phyloP scores from a whole-genome alignment of 2,329 filamentous ascomycete genomes.

The Drechmeria coniospora region DNA sequence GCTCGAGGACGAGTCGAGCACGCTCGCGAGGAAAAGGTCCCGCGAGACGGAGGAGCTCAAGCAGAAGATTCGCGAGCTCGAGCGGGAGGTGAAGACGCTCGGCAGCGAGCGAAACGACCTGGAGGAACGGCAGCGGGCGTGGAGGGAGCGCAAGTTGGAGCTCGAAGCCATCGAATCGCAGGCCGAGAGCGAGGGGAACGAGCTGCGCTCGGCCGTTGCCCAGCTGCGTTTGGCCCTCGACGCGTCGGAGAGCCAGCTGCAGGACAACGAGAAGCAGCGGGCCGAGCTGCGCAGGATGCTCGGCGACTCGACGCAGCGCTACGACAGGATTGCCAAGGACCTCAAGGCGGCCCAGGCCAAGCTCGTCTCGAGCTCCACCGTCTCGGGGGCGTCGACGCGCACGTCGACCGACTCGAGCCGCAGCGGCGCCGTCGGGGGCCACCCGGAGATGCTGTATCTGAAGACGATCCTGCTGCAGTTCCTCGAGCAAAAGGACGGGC shows the following conservation, averaged over 20 bases:
- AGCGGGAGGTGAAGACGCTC: constrained; percentile 57
- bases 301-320: constrained; percentile 60
- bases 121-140: constrained; percentile 56
- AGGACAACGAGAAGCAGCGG: constrained; percentile 72
- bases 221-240: constrained; percentile 70
- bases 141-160: constrained; percentile 58
- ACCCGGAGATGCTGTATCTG: constrained; percentile 47
- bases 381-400: constrained; percentile 26
- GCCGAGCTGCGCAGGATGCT: constrained; percentile 58
- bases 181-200: constrained; percentile 56
- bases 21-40: constrained; percentile 56
- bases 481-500: constrained; percentile 65
- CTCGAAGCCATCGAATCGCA: constrained; percentile 56
- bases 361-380: constrained; percentile 13
- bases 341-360: constrained; percentile 36
- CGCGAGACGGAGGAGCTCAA: constrained; percentile 81
- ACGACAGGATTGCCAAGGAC: constrained; percentile 67
- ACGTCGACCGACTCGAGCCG: constrained; percentile 22
- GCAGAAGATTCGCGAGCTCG: constrained; percentile 62
- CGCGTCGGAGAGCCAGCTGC: constrained; percentile 69
- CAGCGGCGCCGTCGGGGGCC: constrained; percentile 15
- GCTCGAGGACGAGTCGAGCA: constrained; percentile 78
- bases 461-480: constrained; percentile 75
- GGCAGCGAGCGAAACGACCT: constrained; percentile 65
- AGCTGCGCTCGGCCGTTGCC: constrained; percentile 61